Percentiles rank a stretch among this genome's conserved stretches.
Conservation (phyloP, 768 basidiomycete species). For the Ramaria rubella region DNA sequence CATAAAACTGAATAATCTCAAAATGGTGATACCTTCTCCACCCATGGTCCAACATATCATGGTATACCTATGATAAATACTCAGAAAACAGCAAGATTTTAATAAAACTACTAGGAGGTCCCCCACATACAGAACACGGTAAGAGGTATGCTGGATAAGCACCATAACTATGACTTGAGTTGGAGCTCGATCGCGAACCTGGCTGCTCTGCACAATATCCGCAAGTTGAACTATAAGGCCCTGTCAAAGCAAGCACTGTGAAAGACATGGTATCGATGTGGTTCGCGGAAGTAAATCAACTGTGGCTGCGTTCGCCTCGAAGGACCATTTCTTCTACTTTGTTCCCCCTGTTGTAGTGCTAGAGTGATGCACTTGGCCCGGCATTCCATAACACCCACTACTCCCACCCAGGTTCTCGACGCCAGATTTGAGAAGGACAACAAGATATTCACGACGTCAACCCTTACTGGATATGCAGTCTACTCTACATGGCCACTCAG, state of each 20-base stretch:
- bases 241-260: background rate
- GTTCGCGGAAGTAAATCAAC: background rate
- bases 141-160: background rate
- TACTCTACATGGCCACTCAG: slow-evolving; percentile 71
- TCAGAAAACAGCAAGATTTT: background rate
- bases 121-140: background rate
- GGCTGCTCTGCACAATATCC: slow-evolving; percentile 6
- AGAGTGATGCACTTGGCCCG: slow-evolving; percentile 73
- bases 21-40: slow-evolving; percentile 50
- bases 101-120: too few relatives aligned
- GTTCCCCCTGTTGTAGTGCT: background rate
- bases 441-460: slow-evolving; percentile 73
- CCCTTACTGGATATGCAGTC: slow-evolving; percentile 76
- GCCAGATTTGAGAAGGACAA: slow-evolving; percentile 75
- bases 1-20: background rate
- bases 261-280: background rate
- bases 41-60: slow-evolving; percentile 76
- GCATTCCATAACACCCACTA: slow-evolving; percentile 72
- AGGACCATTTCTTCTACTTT: background rate
- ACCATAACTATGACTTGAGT: background rate
- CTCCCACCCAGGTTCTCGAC: slow-evolving; percentile 69
- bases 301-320: background rate
- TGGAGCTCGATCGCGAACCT: background rate
- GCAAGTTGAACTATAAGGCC: background rate
- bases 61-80: background rate